Evolutionary conservation across 106 monocot species (phyloP).

Genomic region (Dendrobium huoshanense): DNA sequence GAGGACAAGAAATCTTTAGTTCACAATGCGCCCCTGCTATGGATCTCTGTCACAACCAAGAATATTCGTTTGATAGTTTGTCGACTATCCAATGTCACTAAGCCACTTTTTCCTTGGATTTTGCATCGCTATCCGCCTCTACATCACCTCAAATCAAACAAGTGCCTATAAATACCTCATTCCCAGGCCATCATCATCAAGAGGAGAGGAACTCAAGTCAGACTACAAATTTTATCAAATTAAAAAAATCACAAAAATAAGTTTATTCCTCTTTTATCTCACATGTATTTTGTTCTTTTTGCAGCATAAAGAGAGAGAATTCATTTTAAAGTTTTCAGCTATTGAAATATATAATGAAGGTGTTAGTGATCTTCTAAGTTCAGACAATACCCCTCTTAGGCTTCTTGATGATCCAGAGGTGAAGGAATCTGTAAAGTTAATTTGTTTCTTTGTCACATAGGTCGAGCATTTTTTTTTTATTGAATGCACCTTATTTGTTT

Average conservation of each 20-base stretch:
- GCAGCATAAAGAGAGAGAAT: slow-evolving; percentile 8
- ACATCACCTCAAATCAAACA: no score
- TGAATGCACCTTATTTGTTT: not conserved
- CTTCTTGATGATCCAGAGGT: slow-evolving; percentile 29
- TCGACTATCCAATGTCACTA: no score
- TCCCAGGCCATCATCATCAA: not conserved
- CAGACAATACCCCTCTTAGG: slow-evolving; percentile 9
- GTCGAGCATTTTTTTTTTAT: not conserved
- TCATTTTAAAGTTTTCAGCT: slow-evolving; percentile 12
- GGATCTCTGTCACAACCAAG: no score
- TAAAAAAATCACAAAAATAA: not conserved
- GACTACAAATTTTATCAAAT: no score
- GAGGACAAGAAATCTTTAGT: no score
- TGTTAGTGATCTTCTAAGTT: slow-evolving; percentile 13
- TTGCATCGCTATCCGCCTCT: no score
- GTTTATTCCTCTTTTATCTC: not conserved
- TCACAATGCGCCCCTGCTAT: no score
- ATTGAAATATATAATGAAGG: slow-evolving; percentile 19
- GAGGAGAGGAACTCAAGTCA: no score
- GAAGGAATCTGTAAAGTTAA: not conserved
- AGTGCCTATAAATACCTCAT: not conserved
- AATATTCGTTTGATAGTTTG: no score
- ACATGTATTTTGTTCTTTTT: not conserved
- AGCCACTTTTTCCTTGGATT: no score
- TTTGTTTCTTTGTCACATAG: not conserved